phyloP scores from a whole-genome alignment of 768 basidiomycete genomes.

The Exidia glandulosa region DNA sequence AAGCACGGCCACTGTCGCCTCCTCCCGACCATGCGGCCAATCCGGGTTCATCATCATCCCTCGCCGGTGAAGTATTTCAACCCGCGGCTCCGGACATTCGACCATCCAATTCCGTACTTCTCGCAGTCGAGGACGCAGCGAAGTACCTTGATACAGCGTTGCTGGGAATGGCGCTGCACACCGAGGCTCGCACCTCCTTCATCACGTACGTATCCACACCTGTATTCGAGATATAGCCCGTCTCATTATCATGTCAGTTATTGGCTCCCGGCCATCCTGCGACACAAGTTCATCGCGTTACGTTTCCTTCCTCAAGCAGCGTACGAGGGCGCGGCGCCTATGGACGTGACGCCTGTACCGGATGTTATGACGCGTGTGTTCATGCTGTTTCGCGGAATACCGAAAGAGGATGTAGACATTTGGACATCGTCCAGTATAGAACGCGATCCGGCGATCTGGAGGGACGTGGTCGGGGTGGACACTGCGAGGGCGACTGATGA shows the following conservation, averaged over 20 bases:
- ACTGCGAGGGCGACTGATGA: slow-evolving; percentile 17
- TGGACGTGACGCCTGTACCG: slow-evolving; percentile 28
- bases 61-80: too few relatives aligned
- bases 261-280: slow-evolving; percentile 33
- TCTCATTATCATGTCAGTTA: slow-evolving; percentile 15
- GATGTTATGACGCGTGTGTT: slow-evolving; percentile 35
- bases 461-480: slow-evolving; percentile 22
- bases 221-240: too few relatives aligned
- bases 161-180: slow-evolving; percentile 24
- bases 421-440: too few relatives aligned
- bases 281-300: slow-evolving; percentile 29
- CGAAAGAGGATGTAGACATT: slow-evolving; percentile 7
- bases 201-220: slow-evolving; percentile 25
- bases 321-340: slow-evolving; percentile 5
- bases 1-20: too few relatives aligned
- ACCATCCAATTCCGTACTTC: slow-evolving; percentile 5
- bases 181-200: slow-evolving; percentile 34
- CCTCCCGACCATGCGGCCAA: too few relatives aligned
- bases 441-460: slow-evolving; percentile 18
- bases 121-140: slow-evolving; percentile 19
- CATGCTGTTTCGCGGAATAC: slow-evolving; percentile 34
- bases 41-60: too few relatives aligned
- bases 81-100: too few relatives aligned
- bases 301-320: slow-evolving; percentile 35
- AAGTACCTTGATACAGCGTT: slow-evolving; percentile 26